These are phyloP conservation scores for Ambrosia hybrid DNA, from an alignment of 140 eudicot genomes.

Conservation along the genomic window DNA sequence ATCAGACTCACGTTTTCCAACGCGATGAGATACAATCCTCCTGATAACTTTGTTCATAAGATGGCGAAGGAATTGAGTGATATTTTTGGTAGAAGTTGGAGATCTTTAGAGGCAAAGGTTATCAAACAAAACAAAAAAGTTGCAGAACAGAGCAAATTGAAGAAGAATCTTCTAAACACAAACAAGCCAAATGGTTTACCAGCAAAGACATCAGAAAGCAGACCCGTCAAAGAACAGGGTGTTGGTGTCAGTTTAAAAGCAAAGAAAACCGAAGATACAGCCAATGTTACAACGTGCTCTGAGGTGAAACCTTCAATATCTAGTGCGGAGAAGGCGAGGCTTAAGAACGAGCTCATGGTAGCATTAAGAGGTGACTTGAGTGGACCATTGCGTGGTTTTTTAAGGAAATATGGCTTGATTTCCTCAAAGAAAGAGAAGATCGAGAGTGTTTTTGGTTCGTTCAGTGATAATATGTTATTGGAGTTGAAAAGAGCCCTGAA, in stretches of 20 bases:
- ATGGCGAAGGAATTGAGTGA: conserved; percentile 53
- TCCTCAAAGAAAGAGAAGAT: conserved; percentile 34
- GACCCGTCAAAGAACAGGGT: conserved; percentile 17
- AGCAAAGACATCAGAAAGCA: conserved; percentile 15
- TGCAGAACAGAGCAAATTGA: conserved; percentile 8
- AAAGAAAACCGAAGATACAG: conserved; percentile 25
- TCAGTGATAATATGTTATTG: conserved; percentile 37
- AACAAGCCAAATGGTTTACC: conserved; percentile 18
- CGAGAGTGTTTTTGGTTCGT: conserved; percentile 33
- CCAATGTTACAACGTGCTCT: conserved; percentile 16
- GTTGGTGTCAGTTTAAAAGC: not conserved
- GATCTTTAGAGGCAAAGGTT: conserved; percentile 41
- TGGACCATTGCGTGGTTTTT: conserved; percentile 34
- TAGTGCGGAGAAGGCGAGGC: conserved; percentile 45
- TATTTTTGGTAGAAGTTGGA: conserved; percentile 54
- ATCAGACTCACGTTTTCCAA: conserved; percentile 72
- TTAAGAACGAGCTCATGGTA: conserved; percentile 35
- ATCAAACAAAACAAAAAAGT: conserved; percentile 12
- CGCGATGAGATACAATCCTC: conserved; percentile 72
- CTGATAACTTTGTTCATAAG: conserved; percentile 39
- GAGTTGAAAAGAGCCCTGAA: conserved; percentile 45
- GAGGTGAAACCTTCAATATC: conserved; percentile 31
- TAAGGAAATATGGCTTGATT: conserved; percentile 42
- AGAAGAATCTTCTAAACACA: conserved; percentile 11
- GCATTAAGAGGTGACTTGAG: conserved; percentile 41